These are phyloP conservation scores for Metschnikowia noctiluminum DNA, from an alignment of 805 yeast species.

Conservation along the genomic window DNA sequence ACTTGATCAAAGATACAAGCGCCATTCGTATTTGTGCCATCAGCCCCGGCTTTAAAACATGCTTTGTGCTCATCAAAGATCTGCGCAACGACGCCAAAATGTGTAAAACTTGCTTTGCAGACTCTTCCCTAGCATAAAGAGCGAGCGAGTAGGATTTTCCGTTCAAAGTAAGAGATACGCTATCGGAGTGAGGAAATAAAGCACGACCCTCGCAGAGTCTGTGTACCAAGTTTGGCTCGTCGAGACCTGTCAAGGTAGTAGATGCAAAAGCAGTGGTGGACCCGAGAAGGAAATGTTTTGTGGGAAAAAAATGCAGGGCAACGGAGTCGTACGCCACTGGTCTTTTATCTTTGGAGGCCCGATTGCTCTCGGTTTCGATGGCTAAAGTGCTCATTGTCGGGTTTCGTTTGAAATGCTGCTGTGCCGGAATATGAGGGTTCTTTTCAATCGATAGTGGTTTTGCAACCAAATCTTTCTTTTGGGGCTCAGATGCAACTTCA, in stretches of 20 bases:
- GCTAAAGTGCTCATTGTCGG: slow-evolving; percentile 30
- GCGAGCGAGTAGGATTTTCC: slow-evolving; percentile 25
- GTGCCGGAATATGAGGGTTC: not conserved
- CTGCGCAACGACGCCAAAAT: slow-evolving; percentile 21
- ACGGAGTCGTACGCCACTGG: not conserved
- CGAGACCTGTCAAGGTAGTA: slow-evolving; percentile 10
- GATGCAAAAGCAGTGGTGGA: not conserved
- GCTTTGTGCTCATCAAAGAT: slow-evolving; percentile 13
- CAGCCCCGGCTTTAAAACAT: not conserved
- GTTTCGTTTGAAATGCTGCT: slow-evolving; percentile 15
- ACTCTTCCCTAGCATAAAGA: slow-evolving; percentile 21
- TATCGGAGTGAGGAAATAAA: slow-evolving; percentile 11
- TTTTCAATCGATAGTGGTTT: not conserved
- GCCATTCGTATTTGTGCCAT: slow-evolving; percentile 19
- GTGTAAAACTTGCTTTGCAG: slow-evolving; percentile 16
- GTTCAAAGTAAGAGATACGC: slow-evolving; percentile 11
- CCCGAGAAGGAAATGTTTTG: slow-evolving; percentile 10
- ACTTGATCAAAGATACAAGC: slow-evolving; percentile 23
- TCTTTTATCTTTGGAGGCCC: slow-evolving; percentile 11
- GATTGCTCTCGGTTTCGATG: slow-evolving; percentile 34
- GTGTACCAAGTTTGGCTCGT: slow-evolving; percentile 2
- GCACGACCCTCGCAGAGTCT: slow-evolving; percentile 14
- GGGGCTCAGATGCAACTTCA: too few relatives aligned
- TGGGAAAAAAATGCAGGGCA: slow-evolving; percentile 8
- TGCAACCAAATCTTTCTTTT: too few relatives aligned